These are phyloP conservation scores for Penicillium sumatraense DNA, from an alignment of 2,329 filamentous ascomycete genomes.

Conservation along the genomic window DNA sequence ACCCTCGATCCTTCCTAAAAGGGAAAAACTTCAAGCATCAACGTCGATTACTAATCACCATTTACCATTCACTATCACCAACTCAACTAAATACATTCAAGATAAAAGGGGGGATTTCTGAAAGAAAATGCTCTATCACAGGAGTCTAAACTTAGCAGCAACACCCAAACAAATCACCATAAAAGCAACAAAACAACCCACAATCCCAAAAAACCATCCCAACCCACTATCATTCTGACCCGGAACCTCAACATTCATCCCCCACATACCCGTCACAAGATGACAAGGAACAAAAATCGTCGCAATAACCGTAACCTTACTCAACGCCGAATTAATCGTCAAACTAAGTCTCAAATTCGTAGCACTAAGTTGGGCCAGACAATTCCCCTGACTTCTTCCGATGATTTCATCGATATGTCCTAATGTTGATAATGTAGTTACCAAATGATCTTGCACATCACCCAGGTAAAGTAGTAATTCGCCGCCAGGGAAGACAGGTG, in stretches of 20 bases:
- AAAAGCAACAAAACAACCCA: conserved; percentile 48
- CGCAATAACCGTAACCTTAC: conserved; percentile 91
- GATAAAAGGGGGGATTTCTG: no score
- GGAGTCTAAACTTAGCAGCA: conserved; percentile 40
- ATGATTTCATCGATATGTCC: conserved; percentile 96
- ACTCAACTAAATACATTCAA: no score
- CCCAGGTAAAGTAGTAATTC: conserved; percentile 94
- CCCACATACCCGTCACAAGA: conserved; percentile 69
- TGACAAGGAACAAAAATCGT: conserved; percentile 94
- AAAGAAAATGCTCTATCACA: no score
- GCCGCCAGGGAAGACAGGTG: conserved; percentile 87
- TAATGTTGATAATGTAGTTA: conserved; percentile 95
- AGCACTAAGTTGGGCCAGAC: conserved; percentile 89
- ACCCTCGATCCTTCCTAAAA: no score
- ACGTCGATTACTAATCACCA: no score
- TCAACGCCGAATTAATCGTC: conserved; percentile 80
- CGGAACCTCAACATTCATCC: conserved; percentile 56
- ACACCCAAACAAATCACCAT: conserved; percentile 38
- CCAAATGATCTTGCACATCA: conserved; percentile 97
- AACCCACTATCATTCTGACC: conserved; percentile 40
- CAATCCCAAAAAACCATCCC: conserved; percentile 54
- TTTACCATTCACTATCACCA: no score
- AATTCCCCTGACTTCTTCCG: conserved; percentile 88
- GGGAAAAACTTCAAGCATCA: no score
- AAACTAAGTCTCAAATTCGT: conserved; percentile 87